Evolutionary conservation across 164 flowering plant species (phyloP), one percentile per base, ranked within the genome.

Genomic region (Paratinospora sagittata): DNA sequence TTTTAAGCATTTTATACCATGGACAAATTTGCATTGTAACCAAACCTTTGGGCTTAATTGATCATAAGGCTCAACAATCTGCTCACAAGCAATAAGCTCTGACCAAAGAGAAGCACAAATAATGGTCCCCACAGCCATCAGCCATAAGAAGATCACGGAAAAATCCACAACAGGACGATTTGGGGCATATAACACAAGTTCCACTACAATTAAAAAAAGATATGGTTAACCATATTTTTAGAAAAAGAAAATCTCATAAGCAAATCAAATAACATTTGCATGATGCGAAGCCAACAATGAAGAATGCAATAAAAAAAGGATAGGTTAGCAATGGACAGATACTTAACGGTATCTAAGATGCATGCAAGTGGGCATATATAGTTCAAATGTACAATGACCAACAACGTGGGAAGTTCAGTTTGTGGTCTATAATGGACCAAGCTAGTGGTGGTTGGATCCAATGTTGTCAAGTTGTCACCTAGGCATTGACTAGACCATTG

Each of bases 81-180:
- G 74, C 72, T 83, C 83, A 72, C 78, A 21, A 68, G 73, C 81
- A 72, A 81, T 74, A 61, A 88, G 52, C 37, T 88, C 90, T 55
- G 90, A 77, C 97, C 98, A 95, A 76, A 90, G 82, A 65, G 93
- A 77, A 69, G 97, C 97, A 82, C 79, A 75, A 10, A 86, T 63
- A 74, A 95, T 72, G 21, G 98, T 90, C 73, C 92, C 94, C 80
- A 89, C 90, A 76, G 98, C 88, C 92, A 92, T 92, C 68, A 86
- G 0, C 97, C 96, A 89, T 66, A 95, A 77, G 73, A 92, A 82
- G 43, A 81, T 67, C 67, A 81, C 90, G 14, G 96, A 82, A 45
- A 71, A 75, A 74, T 90, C 97, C 71, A 95, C 78, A 33, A 77
- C 68, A 12, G 97, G 92, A 34, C 88, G 85, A 16, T 70, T 71